phyloP scores from a whole-genome alignment of 345 rosid genomes.

The Sonneratia alba region DNA sequence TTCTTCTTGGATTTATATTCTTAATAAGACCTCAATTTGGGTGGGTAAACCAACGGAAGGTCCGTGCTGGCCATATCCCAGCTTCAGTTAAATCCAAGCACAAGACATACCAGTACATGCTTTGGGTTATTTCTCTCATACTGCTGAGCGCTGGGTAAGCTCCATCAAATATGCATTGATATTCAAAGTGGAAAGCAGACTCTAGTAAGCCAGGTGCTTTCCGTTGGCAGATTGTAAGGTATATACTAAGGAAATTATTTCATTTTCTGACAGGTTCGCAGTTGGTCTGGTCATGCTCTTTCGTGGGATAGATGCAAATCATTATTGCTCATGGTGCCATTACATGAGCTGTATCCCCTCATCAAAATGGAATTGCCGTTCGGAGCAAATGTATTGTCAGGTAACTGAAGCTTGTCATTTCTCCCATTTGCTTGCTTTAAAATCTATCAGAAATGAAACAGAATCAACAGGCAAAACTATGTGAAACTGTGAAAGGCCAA shows the following conservation, averaged over 20 bases:
- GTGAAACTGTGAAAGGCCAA: not conserved
- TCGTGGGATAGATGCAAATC: constrained; percentile 52
- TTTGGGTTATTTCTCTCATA: constrained; percentile 42
- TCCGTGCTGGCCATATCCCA: constrained; percentile 35
- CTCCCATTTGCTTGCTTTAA: not conserved
- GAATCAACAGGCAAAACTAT: not conserved
- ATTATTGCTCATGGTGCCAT: constrained; percentile 84
- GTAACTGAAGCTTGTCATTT: constrained; percentile 20
- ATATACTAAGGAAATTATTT: not conserved
- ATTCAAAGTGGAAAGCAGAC: not conserved
- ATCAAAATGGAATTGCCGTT: constrained; percentile 70
- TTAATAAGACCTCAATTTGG: constrained; percentile 87
- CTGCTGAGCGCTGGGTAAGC: constrained; percentile 57
- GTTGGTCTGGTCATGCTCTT: constrained; percentile 53
- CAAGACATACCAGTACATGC: constrained; percentile 65
- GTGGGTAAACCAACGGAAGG: constrained; percentile 44
- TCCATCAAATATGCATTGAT: not conserved
- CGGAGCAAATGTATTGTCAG: constrained; percentile 40
- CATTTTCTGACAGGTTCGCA: constrained; percentile 30
- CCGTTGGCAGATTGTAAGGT: not conserved
- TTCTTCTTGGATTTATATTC: constrained; percentile 87
- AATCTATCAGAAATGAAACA: not conserved
- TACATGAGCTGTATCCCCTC: constrained; percentile 77
- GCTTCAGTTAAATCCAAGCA: constrained; percentile 47
- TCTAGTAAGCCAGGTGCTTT: not conserved